Base-by-base conservation (phyloP, 768 basidiomycete genomes). In the Tulasnella sp. region DNA sequence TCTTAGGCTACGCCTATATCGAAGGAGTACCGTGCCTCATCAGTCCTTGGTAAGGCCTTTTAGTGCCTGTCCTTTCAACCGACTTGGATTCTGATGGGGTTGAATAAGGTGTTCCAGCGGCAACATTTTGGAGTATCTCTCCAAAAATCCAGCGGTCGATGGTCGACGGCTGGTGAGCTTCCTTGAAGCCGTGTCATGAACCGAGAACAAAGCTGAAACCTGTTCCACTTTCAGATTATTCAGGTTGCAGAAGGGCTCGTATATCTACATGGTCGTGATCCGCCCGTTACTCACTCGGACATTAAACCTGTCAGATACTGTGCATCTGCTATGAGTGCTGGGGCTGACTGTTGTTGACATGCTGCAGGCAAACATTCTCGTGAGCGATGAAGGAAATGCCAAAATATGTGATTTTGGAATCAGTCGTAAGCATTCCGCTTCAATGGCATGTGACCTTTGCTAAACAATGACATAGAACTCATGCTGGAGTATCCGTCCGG, bases 211-310 rank as follows among this genome's bases (percentile, higher is more conserved):
- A 20, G 9, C 37, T 23, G 35, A 29, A 26, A 0, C 15, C 18
- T 6, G 20, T 48, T 23, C 37, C 6, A 10, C 23, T 18, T n/a
- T 23, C 67, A 80, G 80, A 35, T 80, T 15, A 70, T 10, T 23
- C 76, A 79, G 11, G 78, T 78, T n/a, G 75, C 79, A 9, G 75
- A 79, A 39, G 80, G 79, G 15, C 76, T 81, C 29, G 39, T 26
- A 5, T 80, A 81, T 72, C 44, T 81, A 0, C 80, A 81, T 70
- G 70, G 15, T 2, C 71, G 70, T 15, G 51, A 57, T 32, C 79
- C 79, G 55, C 57, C 79, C 5, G 74, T 80, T 5, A 80, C 79
- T 13, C 80, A 81, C 55, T 78, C 79, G 9, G 80, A 81, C 57
- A 55, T 81, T n/a, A 80, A 80, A 79, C 77, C 76, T n/a, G 80